Evolutionary conservation across 805 yeast species (phyloP), one percentile per base, ranked within the genome.

Genomic region (Candida nitratophila): DNA sequence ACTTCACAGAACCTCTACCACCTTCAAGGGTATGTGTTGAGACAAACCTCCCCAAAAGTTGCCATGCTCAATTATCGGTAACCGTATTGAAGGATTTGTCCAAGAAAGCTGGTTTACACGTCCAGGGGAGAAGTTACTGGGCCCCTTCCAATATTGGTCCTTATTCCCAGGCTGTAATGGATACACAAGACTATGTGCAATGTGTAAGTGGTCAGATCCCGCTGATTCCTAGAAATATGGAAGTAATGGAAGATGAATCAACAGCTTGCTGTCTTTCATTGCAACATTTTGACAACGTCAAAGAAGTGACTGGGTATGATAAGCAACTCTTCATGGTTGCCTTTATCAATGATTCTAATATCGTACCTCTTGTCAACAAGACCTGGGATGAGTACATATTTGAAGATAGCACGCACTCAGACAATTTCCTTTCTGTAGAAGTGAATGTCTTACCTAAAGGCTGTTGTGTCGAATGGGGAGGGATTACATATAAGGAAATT

Each of bases 121-220:
- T 93, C 9, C 91, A 93, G 54, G 89, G 97, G 1, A 72, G 90
- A 47, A 89, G 97, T 35, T 90, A 86, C 60, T 93, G 99, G 99
- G 98, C 97, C 0, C 99, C 99, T 0, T 91, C 96, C 32, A 93
- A 93, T 52, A 93, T 93, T 39, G 99, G 99, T 0, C 99, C 99
- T 0, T 93, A 93, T 59, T 91, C 99, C 0, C 99, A 93, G 62
- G 76, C 90, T 0, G 77, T 81, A 11, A 61, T 74, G 4, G 81
- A 78, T 49, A 60, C 55, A 14, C 57, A 57, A 17, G 76, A 78
- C 44, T 63, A 71, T 24, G 61, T 79, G 8, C 81, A 83, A 2
- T 69, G 73, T 32, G 60, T 90, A 12, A 86, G 97, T 41, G 99
- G 99, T 0, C 98, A 93, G 65, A 90, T 93, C 33, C 95, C 96